A percentile compares a stretch with the other conserved stretches of the same genome.
Evolutionary conservation across 2,329 filamentous ascomycete species (phyloP).

Genomic region (Cadophora sp.): DNA sequence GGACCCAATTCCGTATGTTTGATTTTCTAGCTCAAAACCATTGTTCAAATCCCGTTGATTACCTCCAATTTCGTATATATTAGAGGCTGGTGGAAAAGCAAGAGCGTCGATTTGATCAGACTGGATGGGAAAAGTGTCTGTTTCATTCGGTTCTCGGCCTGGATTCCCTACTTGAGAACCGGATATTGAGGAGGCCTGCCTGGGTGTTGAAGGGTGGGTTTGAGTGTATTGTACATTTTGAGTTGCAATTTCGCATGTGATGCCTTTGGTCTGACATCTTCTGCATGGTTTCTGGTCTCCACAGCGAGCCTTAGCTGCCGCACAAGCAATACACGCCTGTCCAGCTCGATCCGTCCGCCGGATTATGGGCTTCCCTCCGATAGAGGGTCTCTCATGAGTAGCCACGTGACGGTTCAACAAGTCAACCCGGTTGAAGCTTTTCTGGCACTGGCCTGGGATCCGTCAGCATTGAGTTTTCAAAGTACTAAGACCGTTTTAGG

Average conservation of each 20-base stretch:
- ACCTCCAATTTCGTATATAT: neutral
- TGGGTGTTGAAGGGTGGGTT: neutral
- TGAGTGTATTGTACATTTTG: neutral
- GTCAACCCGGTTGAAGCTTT: conserved; percentile 36
- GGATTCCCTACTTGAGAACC: neutral
- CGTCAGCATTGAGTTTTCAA: neutral
- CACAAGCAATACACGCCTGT: conserved; percentile 18
- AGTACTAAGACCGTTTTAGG: no score
- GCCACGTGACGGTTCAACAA: conserved; percentile 30
- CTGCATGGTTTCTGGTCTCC: conserved; percentile 14
- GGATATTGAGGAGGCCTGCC: neutral
- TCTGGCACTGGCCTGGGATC: conserved; percentile 23
- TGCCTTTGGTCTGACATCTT: conserved; percentile 11
- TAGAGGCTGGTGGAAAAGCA: neutral
- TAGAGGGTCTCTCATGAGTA: conserved; percentile 27
- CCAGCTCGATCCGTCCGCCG: conserved; percentile 6
- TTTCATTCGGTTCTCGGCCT: neutral
- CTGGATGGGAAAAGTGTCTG: neutral
- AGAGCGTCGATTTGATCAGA: neutral
- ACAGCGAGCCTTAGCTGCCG: conserved; percentile 10
- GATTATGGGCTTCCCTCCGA: neutral
- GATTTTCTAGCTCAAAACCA: no score
- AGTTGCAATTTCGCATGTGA: conserved; percentile 1
- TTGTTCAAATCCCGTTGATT: neutral
- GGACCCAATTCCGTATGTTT: neutral